Conservation (phyloP, 768 basidiomycete genomes). For the Suillus subalutaceus region DNA sequence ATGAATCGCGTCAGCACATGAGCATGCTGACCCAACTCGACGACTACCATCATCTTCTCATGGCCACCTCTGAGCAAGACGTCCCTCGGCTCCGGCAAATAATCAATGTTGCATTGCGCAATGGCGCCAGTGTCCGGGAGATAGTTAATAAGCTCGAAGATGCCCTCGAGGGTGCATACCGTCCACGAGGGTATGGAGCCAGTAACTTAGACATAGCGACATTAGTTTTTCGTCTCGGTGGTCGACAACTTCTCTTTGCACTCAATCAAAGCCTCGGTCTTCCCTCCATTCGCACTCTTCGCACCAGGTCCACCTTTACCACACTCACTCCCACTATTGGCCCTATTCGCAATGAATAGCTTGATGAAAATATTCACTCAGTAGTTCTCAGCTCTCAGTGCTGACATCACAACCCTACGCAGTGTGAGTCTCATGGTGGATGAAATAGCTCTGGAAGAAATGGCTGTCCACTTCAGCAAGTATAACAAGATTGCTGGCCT, state of each 20-base stretch:
- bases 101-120: background rate
- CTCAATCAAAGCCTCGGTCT: background rate
- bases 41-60: background rate
- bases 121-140: background rate
- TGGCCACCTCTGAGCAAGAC: background rate
- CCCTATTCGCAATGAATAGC: background rate
- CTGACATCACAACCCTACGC: background rate
- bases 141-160: slow-evolving; percentile 10
- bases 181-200: background rate
- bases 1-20: background rate
- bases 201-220: too few relatives aligned
- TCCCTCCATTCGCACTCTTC: background rate
- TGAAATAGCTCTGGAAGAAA: background rate
- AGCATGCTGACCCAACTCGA: background rate
- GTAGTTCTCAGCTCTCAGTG: background rate
- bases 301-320: background rate
- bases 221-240: slow-evolving; percentile 6
- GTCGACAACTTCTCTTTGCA: background rate
- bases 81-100: background rate
- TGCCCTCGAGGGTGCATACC: slow-evolving; percentile 3
- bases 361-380: background rate
- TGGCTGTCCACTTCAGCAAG: background rate
- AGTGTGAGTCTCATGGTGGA: background rate
- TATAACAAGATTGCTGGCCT: background rate
- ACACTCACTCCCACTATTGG: background rate